These are phyloP conservation scores for Nadsonia commutata DNA, from an alignment of 1,139 yeast genomes.

Conservation along the genomic window DNA sequence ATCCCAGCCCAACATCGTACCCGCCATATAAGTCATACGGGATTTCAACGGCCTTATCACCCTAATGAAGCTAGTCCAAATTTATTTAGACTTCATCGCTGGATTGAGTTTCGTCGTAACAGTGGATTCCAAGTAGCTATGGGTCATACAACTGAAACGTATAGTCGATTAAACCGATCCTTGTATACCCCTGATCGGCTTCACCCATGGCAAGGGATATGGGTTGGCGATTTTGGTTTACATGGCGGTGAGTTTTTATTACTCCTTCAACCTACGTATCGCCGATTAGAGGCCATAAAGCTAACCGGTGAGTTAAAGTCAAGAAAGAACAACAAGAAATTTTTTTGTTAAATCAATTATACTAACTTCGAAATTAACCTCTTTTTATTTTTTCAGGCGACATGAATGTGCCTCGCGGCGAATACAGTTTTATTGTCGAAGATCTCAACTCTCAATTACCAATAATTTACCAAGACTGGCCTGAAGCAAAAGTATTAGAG, in stretches of 20 bases:
- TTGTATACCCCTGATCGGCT: not conserved
- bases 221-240: conserved; percentile 15
- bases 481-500: conserved; percentile 13
- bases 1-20: conserved; percentile 9
- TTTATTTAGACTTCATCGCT: not conserved
- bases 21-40: not conserved
- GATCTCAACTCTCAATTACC: conserved; percentile 12
- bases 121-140: not conserved
- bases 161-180: not conserved
- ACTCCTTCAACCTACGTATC: conserved; percentile 13
- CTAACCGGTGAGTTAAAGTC: too few relatives aligned
- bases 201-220: conserved; percentile 17
- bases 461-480: conserved; percentile 14
- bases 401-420: conserved; percentile 20
- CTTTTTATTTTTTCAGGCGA: conserved; percentile 16
- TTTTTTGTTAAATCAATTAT: too few relatives aligned
- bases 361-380: not conserved
- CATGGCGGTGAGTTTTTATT: conserved; percentile 14
- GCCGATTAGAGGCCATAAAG: conserved; percentile 18
- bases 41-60: not conserved
- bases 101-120: not conserved
- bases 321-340: conserved; percentile 5
- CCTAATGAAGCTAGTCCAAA: not conserved
- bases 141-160: not conserved
- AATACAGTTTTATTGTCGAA: conserved; percentile 15